Evolutionary conservation across 495 filamentous ascomycete species (phyloP), one percentile per base, ranked within the genome.

Genomic region (Neurospora sp.): DNA sequence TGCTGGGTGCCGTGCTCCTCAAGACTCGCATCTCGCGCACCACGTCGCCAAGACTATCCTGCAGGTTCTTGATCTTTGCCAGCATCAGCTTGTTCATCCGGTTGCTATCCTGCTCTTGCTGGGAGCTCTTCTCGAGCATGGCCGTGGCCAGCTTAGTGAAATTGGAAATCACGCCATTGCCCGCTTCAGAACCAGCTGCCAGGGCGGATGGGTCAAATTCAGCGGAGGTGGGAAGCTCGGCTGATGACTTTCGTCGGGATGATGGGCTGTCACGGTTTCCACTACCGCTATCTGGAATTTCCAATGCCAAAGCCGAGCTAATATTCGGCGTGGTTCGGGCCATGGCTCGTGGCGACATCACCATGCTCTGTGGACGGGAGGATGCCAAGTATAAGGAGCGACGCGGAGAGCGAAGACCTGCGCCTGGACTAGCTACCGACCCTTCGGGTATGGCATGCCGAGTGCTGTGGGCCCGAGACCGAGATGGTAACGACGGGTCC

Each of bases 11-110:
- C 18, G 78, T 75, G 39, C 74, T 81, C 70, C 86, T 79, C 80
- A 90, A 79, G 20, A 90, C 90, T 76, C 92, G 91, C 74, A 96
- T 90, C 82, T 97, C 94, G 71, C 89, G 92, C 71, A 96, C 86
- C 35, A 97, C 89, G 71, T 96, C 93, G 1, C 90, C 87, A 77
- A 98, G 92, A 39, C 90, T 86, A 79, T 94, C 93, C 80, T 98
- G 94, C 8, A 98, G 87, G 39, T 91, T 91, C 74, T 94, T 94
- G 91, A 98, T 97, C 70, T 93, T 86, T 7, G 93, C 92, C n/a
- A 97, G 83, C 80, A 97, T 91, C n/a, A 97, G 82, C 69, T 92
- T 88, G 74, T 89, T 90, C 81, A 97, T 90, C 79, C 86, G 83
- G 73, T 85, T 85, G 74, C 90, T 89, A 75, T 92, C 89, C 10